A percentile compares a stretch with the other conserved stretches of the same genome.
These are phyloP conservation scores for Coemansia brasiliensis DNA, from an alignment of 192 early-diverging fungal species.

Conservation along the genomic window DNA sequence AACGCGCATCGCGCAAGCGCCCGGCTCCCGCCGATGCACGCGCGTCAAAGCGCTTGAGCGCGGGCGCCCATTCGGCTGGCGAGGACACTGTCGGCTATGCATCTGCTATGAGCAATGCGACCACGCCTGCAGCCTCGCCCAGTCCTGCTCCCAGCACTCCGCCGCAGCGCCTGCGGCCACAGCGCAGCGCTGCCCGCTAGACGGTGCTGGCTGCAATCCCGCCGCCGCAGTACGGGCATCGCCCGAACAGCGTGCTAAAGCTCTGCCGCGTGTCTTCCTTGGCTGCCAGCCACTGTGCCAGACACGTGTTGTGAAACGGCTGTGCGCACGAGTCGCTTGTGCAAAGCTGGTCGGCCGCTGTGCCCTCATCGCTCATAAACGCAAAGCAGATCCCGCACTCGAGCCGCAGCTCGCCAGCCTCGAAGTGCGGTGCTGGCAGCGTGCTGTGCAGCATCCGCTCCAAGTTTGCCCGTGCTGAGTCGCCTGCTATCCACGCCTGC, in stretches of 20 bases:
- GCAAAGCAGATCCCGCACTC: constrained; percentile 52
- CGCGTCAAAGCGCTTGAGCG: constrained; percentile 26
- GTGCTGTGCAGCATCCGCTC: constrained; percentile 13
- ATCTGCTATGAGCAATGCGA: constrained; percentile 44
- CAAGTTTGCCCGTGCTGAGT: constrained; percentile 20
- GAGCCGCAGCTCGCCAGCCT: constrained; percentile 28
- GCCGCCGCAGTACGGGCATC: constrained; percentile 46
- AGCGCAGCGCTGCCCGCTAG: constrained; percentile 23
- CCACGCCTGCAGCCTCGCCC: constrained; percentile 19
- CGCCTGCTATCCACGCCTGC: constrained; percentile 12
- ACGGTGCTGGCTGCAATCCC: background rate
- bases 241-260: constrained; percentile 46
- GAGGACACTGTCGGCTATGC: constrained; percentile 54
- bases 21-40: constrained; percentile 30
- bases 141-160: constrained; percentile 26
- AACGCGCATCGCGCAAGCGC: constrained; percentile 17
- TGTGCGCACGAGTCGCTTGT: constrained; percentile 35
- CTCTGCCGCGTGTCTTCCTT: constrained; percentile 53
- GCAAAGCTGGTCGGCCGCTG: constrained; percentile 43
- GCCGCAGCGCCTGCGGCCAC: constrained; percentile 19
- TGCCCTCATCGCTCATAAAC: constrained; percentile 11
- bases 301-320: constrained; percentile 44
- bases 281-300: constrained; percentile 43
- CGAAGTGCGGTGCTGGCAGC: constrained; percentile 17
- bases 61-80: constrained; percentile 35